phyloP scores from a whole-genome alignment of 164 flowering plant species.

The Umbellularia californica region DNA sequence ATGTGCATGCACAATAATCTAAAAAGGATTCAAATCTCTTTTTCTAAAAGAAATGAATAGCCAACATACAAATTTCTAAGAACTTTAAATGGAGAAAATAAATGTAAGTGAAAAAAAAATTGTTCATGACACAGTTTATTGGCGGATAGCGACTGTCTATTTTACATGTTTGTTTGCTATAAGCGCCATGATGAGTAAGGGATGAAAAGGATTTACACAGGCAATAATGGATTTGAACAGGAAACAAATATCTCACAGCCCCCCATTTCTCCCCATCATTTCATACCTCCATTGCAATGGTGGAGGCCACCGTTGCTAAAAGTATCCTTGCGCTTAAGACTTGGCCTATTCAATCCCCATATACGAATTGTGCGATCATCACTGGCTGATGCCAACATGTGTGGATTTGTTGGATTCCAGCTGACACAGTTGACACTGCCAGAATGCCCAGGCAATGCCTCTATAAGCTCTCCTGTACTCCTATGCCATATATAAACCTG shows the following conservation, averaged over 20 bases:
- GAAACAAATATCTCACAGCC: neutral
- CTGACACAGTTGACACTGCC: constrained; percentile 22
- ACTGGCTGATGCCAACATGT: constrained; percentile 24
- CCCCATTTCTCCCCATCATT: neutral
- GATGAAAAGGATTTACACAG: constrained; percentile 12
- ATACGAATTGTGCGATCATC: constrained; percentile 20
- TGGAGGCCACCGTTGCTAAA: constrained; percentile 11
- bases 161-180: constrained; percentile 20
- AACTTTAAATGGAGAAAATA: constrained; percentile 2
- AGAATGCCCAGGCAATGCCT: constrained; percentile 21
- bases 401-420: constrained; percentile 20
- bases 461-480: constrained; percentile 14
- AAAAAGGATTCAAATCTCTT: neutral
- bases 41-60: neutral
- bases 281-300: constrained; percentile 15
- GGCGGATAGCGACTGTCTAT: constrained; percentile 12
- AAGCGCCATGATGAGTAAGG: constrained; percentile 3
- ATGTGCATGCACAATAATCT: neutral
- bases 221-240: neutral
- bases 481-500: constrained; percentile 23
- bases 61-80: neutral
- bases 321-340: constrained; percentile 9
- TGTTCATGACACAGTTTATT: constrained; percentile 14
- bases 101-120: neutral
- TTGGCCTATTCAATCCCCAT: constrained; percentile 15